phyloP scores from a whole-genome alignment of 1,284 basidiomycete species.

The Coniferiporia weirii region DNA sequence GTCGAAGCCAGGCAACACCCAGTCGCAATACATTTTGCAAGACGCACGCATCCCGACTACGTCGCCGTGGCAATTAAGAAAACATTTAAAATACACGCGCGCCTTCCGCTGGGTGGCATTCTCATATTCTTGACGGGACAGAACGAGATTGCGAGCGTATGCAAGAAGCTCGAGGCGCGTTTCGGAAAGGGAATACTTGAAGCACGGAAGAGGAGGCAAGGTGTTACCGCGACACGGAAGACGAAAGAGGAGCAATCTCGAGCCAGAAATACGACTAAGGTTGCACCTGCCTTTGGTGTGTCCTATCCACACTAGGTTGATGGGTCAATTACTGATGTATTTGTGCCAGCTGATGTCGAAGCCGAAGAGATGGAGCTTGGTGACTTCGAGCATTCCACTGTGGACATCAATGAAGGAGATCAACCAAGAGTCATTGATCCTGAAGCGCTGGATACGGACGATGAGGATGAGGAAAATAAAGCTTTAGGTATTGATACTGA shows the following conservation, averaged over 20 bases:
- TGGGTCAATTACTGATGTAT: neutral
- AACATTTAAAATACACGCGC: constrained; percentile 72
- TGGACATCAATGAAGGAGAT: constrained; percentile 58
- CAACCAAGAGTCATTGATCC: constrained; percentile 42
- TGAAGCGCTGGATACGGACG: constrained; percentile 37
- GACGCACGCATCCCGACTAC: constrained; percentile 84
- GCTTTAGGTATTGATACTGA: constrained; percentile 52
- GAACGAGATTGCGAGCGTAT: constrained; percentile 65
- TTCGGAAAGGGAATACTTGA: constrained; percentile 69
- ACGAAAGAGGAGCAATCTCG: constrained; percentile 21
- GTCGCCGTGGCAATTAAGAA: constrained; percentile 90
- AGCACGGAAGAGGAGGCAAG: constrained; percentile 40
- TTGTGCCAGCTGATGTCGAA: constrained; percentile 52
- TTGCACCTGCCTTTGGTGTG: constrained; percentile 48
- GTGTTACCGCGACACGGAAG: constrained; percentile 25
- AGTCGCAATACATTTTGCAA: constrained; percentile 92
- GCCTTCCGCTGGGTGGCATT: constrained; percentile 67
- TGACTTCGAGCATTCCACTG: constrained; percentile 29
- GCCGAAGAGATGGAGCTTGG: constrained; percentile 82
- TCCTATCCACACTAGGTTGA: neutral
- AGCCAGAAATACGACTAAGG: constrained; percentile 20
- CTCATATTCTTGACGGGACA: constrained; percentile 78
- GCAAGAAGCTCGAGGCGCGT: constrained; percentile 69
- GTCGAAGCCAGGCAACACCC: constrained; percentile 92
- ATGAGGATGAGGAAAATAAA: constrained; percentile 42